These are phyloP conservation scores for Hemerocallis citrina DNA, from an alignment of 106 monocot species.

Conservation along the genomic window DNA sequence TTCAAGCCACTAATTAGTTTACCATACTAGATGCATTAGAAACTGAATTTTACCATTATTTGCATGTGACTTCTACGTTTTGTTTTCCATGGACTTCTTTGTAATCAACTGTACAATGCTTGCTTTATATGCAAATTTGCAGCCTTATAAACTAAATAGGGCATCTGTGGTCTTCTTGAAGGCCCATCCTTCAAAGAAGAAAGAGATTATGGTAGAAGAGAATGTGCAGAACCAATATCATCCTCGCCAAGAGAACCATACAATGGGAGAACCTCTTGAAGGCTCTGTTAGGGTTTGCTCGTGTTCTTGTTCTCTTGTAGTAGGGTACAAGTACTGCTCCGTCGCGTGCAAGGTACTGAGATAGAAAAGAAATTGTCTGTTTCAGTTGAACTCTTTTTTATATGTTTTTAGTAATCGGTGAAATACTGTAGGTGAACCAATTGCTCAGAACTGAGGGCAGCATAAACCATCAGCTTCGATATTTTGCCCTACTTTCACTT, in stretches of 20 bases:
- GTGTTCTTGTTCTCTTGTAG: conserved; percentile 4
- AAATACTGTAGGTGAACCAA: not conserved
- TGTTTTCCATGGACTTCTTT: not conserved
- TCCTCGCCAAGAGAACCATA: not conserved
- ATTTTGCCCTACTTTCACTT: not conserved
- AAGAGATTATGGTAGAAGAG: too few species aligned
- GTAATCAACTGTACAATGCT: not conserved
- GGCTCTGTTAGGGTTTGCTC: not conserved
- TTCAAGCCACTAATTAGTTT: not conserved
- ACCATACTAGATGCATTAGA: too few species aligned
- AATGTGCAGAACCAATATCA: not conserved
- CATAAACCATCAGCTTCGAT: not conserved
- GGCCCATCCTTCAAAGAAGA: not conserved
- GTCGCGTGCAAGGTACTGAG: conserved; percentile 5
- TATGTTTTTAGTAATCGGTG: not conserved
- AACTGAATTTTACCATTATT: not conserved
- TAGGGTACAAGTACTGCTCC: conserved; percentile 3
- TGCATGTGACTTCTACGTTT: not conserved
- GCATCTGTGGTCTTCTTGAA: conserved; percentile 7
- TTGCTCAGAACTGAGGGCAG: conserved; percentile 5
- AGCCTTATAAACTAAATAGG: conserved; percentile 7
- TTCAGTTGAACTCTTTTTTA: not conserved
- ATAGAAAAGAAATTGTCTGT: not conserved
- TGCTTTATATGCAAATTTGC: not conserved
- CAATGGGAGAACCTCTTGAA: not conserved